phyloP scores from a whole-genome alignment of 2,329 filamentous ascomycete species.

The Penicillium brasilianum region DNA sequence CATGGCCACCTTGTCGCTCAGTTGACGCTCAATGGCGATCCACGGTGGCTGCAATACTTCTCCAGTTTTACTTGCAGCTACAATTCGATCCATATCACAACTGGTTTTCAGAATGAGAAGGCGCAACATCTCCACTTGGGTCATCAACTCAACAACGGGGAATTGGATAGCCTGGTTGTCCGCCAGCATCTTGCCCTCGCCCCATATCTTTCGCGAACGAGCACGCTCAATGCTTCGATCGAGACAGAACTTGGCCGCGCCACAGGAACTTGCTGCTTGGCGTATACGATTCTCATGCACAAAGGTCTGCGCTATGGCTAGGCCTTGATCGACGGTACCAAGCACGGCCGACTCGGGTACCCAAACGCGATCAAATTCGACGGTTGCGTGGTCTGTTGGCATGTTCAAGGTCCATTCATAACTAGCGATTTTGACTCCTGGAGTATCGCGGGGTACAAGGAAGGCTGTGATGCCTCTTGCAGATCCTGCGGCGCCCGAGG shows the following conservation, averaged over 20 bases:
- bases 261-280: slow-evolving; percentile 61
- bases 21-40: slow-evolving; percentile 61
- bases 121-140: slow-evolving; percentile 66
- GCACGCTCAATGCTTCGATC: slow-evolving; percentile 63
- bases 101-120: slow-evolving; percentile 66
- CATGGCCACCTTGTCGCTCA: slow-evolving; percentile 68
- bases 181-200: slow-evolving; percentile 29
- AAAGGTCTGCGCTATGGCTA: slow-evolving; percentile 68
- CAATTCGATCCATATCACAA: slow-evolving; percentile 61
- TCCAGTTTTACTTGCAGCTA: slow-evolving; percentile 37
- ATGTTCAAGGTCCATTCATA: slow-evolving; percentile 71
- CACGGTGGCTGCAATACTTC: slow-evolving; percentile 41
- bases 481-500: slow-evolving; percentile 58
- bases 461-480: slow-evolving; percentile 66
- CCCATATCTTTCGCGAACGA: slow-evolving; percentile 51
- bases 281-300: slow-evolving; percentile 69
- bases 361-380: slow-evolving; percentile 62
- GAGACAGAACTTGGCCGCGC: slow-evolving; percentile 63
- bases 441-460: slow-evolving; percentile 59
- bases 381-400: slow-evolving; percentile 68
- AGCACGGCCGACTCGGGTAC: slow-evolving; percentile 60
- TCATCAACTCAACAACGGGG: slow-evolving; percentile 65
- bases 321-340: slow-evolving; percentile 58
- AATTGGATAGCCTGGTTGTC: slow-evolving; percentile 68
- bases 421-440: slow-evolving; percentile 60